Conservation (phyloP, 2,329 filamentous ascomycete genomes). For the Sclerotinia trifoliorum region DNA sequence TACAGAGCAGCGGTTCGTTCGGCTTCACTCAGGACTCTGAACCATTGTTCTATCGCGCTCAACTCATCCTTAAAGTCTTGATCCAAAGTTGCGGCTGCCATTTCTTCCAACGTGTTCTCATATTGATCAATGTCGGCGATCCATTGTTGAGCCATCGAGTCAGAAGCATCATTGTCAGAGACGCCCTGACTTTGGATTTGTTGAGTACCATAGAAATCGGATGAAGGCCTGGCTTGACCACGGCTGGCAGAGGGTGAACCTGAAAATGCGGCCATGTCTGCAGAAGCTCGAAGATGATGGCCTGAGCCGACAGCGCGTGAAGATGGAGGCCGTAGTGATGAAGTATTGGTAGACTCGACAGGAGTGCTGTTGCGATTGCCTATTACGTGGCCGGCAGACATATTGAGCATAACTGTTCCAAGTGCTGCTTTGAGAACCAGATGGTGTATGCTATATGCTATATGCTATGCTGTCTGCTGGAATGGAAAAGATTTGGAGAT, state of each 20-base stretch:
- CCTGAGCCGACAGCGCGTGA: slow-evolving; percentile 75
- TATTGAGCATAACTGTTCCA: slow-evolving; percentile 43
- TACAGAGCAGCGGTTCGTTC: slow-evolving; percentile 95
- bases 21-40: slow-evolving; percentile 92
- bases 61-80: slow-evolving; percentile 99
- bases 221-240: slow-evolving; percentile 86
- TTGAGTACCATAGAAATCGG: slow-evolving; percentile 84
- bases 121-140: slow-evolving; percentile 99
- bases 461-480: not conserved
- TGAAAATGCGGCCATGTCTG: slow-evolving; percentile 86
- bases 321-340: slow-evolving; percentile 77
- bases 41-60: slow-evolving; percentile 99
- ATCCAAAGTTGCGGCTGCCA: slow-evolving; percentile 97
- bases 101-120: slow-evolving; percentile 97
- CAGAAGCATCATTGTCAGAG: slow-evolving; percentile 76
- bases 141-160: slow-evolving; percentile 96
- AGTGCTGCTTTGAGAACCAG: slow-evolving; percentile 2
- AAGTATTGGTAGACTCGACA: slow-evolving; percentile 73
- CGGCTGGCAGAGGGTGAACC: slow-evolving; percentile 57
- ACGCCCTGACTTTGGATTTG: slow-evolving; percentile 65
- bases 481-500: slow-evolving; percentile 16
- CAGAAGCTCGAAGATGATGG: slow-evolving; percentile 88
- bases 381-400: slow-evolving; percentile 57
- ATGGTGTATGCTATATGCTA: not conserved
- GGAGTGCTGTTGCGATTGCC: slow-evolving; percentile 96